A percentile compares a stretch with the other conserved stretches of the same genome.
Evolutionary conservation across 352 stramenopile genomes (phyloP).

Genomic region (Paralagenidium karlingii): DNA sequence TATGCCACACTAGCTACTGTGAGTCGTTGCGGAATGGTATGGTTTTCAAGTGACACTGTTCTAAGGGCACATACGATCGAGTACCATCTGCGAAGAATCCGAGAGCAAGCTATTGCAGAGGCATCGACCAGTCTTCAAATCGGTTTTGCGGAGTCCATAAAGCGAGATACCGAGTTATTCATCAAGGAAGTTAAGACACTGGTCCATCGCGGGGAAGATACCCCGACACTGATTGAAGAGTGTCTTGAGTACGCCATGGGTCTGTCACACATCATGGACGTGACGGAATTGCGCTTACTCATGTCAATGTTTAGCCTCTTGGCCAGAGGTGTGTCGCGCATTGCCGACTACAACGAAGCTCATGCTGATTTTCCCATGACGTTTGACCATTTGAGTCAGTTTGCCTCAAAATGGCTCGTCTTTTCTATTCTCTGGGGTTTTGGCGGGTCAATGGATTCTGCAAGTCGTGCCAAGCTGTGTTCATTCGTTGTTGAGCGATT

Average conservation of each 20-base stretch:
- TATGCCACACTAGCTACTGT: slow-evolving; percentile 99
- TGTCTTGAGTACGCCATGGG: slow-evolving; percentile 88
- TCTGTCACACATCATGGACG: slow-evolving; percentile 94
- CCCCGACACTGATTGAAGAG: slow-evolving; percentile 80
- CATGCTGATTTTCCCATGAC: slow-evolving; percentile 97
- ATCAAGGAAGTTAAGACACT: slow-evolving; percentile 57
- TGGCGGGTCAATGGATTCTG: slow-evolving; percentile 91
- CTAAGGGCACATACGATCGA: slow-evolving; percentile 87
- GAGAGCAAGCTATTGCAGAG: slow-evolving; percentile 35
- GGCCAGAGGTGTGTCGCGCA: slow-evolving; percentile 85
- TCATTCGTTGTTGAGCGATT: slow-evolving; percentile 82
- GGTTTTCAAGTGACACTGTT: slow-evolving; percentile 96
- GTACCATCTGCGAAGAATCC: slow-evolving; percentile 32
- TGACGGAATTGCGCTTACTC: slow-evolving; percentile 88
- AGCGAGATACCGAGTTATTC: slow-evolving; percentile 36
- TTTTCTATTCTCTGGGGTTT: slow-evolving; percentile 99
- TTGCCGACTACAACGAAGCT: slow-evolving; percentile 98
- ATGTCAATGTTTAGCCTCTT: slow-evolving; percentile 96
- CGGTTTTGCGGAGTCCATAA: slow-evolving; percentile 4
- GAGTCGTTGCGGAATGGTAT: slow-evolving; percentile 99
- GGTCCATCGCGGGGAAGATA: slow-evolving; percentile 17
- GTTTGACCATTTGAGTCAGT: slow-evolving; percentile 92
- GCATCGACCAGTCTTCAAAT: slow-evolving; percentile 62
- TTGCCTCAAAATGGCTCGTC: slow-evolving; percentile 96
- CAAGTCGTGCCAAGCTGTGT: slow-evolving; percentile 86